Conservation (phyloP, 768 basidiomycete species). For the Mycena chlorophos region DNA sequence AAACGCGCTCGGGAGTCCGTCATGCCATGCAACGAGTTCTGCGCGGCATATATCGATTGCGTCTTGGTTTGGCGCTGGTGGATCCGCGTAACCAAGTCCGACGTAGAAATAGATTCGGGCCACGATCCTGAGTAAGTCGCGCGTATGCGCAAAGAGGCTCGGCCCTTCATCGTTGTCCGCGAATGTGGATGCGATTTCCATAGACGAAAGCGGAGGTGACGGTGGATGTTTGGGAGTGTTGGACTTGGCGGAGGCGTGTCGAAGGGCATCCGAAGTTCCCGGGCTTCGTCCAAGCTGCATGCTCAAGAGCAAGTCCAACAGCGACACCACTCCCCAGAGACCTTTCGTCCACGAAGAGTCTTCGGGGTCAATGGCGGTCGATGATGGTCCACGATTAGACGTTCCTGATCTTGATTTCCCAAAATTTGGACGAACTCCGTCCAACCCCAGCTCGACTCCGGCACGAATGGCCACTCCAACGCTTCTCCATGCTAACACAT, state of each 20-base stretch:
- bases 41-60: constrained; percentile 17
- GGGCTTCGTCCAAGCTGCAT: constrained; percentile 31
- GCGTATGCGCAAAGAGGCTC: constrained; percentile 24
- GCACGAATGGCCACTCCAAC: constrained; percentile 19
- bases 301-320: constrained; percentile 30
- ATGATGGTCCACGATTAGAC: background rate
- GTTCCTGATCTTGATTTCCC: background rate
- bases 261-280: constrained; percentile 25
- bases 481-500: constrained; percentile 30
- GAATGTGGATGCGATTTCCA: background rate
- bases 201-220: background rate
- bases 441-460: constrained; percentile 7
- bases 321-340: constrained; percentile 27
- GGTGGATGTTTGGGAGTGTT: background rate
- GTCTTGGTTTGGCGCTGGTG: background rate
- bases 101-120: constrained; percentile 30
- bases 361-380: background rate
- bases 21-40: constrained; percentile 31
- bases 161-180: background rate
- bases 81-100: constrained; percentile 23
- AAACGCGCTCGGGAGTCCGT: constrained; percentile 26
- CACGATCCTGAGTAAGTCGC: constrained; percentile 26
- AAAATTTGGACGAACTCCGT: background rate
- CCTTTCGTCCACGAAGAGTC: constrained; percentile 18
- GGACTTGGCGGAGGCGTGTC: constrained; percentile 1